Evolutionary conservation across 2,329 filamentous ascomycete genomes (phyloP), one percentile per base, ranked within the genome.

Genomic region (Fonsecaea nubica): DNA sequence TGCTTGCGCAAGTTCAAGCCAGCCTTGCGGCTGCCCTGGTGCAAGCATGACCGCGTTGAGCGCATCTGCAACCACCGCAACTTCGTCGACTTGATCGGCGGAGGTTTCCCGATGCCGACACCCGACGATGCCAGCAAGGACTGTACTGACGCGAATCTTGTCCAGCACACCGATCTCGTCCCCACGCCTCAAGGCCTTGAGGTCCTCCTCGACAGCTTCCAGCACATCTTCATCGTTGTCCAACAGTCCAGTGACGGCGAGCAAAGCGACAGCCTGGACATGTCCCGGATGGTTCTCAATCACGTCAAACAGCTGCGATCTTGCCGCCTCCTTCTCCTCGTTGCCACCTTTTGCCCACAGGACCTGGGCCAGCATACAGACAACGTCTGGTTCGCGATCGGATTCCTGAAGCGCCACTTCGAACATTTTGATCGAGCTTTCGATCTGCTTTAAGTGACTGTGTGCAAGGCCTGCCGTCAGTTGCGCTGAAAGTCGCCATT

Each of bases 321-420:
- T 86, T 15, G 94, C 93, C 68, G 91, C 88, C 58, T 89, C 87
- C 55, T 90, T 87, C 63, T 93, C 91, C 0, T 89, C 84, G 6
- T 90, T 87, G 0, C 89, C 88, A 8, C 92, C 93, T 70, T 92
- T 92, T 0, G 93, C 93, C 94, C 95, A 99, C 0, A 98, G 84
- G 0, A 98, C 91, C 78, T 98, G 92, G 0, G 93, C 91, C 12
- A 98, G 83, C 12, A 97, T 83, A 74, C 93, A 97, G 0, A 93
- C 89, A 0, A 94, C 90, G 74, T 97, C 93, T 0, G 93, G 90
- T 68, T 92, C 89, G 12, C 53, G 40, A 32, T 57, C 35, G 0
- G 91, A 92, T 76, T 96, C 93, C 63, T 89, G 84, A 7, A 98
- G 83, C 0, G 93, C 93, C 2, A 87, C 84, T 69, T 92, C 88